These are phyloP conservation scores for Bacidia gigantensis DNA, from an alignment of 495 filamentous ascomycete species.

Conservation along the genomic window DNA sequence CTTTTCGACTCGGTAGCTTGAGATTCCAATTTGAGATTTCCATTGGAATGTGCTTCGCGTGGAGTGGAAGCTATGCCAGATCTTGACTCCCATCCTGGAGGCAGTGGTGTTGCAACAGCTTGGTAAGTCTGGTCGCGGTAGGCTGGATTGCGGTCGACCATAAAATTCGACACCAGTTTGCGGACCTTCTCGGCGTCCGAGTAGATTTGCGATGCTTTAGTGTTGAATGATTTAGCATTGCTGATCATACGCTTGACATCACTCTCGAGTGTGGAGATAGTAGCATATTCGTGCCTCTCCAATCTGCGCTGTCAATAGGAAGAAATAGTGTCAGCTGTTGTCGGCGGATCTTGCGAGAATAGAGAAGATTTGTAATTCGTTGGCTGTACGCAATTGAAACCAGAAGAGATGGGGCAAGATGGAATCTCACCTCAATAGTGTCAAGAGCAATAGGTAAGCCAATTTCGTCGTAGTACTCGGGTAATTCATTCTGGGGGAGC, in stretches of 20 bases:
- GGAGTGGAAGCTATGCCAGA: conserved; percentile 4
- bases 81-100: conserved; percentile 20
- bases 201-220: conserved; percentile 47
- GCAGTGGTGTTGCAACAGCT: conserved; percentile 50
- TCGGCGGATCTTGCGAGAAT: not conserved
- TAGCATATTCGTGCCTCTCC: conserved; percentile 44
- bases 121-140: conserved; percentile 48
- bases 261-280: conserved; percentile 49
- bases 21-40: conserved; percentile 19
- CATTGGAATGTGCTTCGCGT: conserved; percentile 22
- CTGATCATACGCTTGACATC: conserved; percentile 65
- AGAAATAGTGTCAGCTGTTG: not conserved
- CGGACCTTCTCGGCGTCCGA: conserved; percentile 63
- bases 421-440: conserved; percentile 42
- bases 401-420: not conserved
- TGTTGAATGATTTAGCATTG: conserved; percentile 63
- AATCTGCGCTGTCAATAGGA: conserved; percentile 38
- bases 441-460: conserved; percentile 63
- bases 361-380: not conserved
- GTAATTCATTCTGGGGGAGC: conserved; percentile 32
- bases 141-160: conserved; percentile 61
- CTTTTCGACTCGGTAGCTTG: conserved; percentile 13
- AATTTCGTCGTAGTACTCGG: conserved; percentile 63
- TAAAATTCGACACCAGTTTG: conserved; percentile 60
- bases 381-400: not conserved